Evolutionary conservation across 257 asterid species (phyloP).

Genomic region (Hygrophila difformis): DNA sequence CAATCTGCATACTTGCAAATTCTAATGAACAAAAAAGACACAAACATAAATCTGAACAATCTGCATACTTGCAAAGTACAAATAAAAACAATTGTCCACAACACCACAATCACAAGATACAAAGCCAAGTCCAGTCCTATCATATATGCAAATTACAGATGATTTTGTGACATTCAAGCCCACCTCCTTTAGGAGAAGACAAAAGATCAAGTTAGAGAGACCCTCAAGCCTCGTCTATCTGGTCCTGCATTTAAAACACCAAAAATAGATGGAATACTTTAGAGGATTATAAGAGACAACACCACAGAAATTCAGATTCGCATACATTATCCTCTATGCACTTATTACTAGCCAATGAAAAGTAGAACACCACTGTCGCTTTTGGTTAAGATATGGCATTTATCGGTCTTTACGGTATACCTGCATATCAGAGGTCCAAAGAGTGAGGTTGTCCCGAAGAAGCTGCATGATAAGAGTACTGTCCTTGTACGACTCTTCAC

Average conservation of each 20-base stretch:
- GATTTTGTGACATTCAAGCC: slow-evolving; percentile 37
- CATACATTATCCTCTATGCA: slow-evolving; percentile 3
- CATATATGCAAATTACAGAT: slow-evolving; percentile 36
- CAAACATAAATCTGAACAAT: too few relatives aligned
- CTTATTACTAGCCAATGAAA: slow-evolving; percentile 2
- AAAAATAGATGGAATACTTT: too few relatives aligned
- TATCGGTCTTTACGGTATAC: slow-evolving; percentile 17
- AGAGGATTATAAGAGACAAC: too few relatives aligned
- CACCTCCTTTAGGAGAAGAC: slow-evolving; percentile 35
- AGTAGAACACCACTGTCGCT: not conserved
- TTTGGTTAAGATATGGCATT: slow-evolving; percentile 2
- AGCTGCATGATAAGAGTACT: slow-evolving; percentile 73
- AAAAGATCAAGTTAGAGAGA: slow-evolving; percentile 7
- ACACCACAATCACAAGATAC: slow-evolving; percentile 13
- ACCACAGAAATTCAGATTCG: too few relatives aligned
- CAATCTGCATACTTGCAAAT: too few relatives aligned
- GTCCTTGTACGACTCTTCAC: slow-evolving; percentile 70
- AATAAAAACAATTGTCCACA: too few relatives aligned
- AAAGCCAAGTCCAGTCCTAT: slow-evolving; percentile 8
- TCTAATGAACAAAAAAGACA: too few relatives aligned
- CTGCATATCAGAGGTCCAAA: slow-evolving; percentile 78
- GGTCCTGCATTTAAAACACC: slow-evolving; percentile 41
- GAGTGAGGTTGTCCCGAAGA: slow-evolving; percentile 73
- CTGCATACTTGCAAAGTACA: too few relatives aligned
- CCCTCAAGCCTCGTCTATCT: slow-evolving; percentile 40